These are phyloP conservation scores for Beauveria australis DNA, from an alignment of 2,329 filamentous ascomycete species.

Conservation along the genomic window DNA sequence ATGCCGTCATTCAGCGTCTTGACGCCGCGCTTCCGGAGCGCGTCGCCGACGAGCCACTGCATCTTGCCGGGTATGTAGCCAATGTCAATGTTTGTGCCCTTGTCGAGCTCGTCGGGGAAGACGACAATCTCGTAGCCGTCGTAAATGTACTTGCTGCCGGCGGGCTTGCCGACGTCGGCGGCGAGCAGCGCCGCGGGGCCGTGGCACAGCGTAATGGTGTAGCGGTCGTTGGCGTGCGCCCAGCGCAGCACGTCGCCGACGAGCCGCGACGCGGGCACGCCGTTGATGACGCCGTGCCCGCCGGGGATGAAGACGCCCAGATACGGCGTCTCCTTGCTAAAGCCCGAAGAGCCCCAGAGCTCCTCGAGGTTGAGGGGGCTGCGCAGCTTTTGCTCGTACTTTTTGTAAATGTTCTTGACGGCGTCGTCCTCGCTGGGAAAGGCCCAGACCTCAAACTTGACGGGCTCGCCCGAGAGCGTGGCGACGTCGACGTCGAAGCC, in stretches of 20 bases:
- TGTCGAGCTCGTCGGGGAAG: conserved; percentile 15
- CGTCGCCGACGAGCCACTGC: conserved; percentile 16
- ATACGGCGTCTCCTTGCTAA: conserved; percentile 11
- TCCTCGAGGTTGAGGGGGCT: conserved; percentile 13
- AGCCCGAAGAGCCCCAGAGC: conserved; percentile 12
- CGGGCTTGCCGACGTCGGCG: conserved; percentile 14
- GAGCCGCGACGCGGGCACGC: conserved; percentile 12
- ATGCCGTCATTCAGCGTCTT: conserved; percentile 13
- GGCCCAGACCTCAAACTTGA: conserved; percentile 18
- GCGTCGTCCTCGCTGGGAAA: conserved; percentile 19
- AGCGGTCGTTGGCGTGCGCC: conserved; percentile 14
- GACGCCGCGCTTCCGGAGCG: conserved; percentile 12
- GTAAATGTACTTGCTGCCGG: conserved; percentile 14
- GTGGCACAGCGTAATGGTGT: conserved; percentile 14
- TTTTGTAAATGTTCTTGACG: conserved; percentile 19
- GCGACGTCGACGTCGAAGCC: conserved; percentile 17
- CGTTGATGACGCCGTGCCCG: conserved; percentile 15
- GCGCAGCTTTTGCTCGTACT: conserved; percentile 16
- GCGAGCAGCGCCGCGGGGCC: conserved; percentile 13
- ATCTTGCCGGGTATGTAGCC: conserved; percentile 17
- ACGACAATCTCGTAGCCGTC: conserved; percentile 16
- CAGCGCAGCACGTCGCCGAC: conserved; percentile 17
- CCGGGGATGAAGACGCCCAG: conserved; percentile 16
- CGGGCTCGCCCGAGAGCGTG: conserved; percentile 16
- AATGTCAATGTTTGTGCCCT: conserved; percentile 15